A percentile compares a stretch with the other conserved stretches of the same genome.
Evolutionary conservation across 305 asterid species (phyloP).

Genomic region (Withania somnifera): DNA sequence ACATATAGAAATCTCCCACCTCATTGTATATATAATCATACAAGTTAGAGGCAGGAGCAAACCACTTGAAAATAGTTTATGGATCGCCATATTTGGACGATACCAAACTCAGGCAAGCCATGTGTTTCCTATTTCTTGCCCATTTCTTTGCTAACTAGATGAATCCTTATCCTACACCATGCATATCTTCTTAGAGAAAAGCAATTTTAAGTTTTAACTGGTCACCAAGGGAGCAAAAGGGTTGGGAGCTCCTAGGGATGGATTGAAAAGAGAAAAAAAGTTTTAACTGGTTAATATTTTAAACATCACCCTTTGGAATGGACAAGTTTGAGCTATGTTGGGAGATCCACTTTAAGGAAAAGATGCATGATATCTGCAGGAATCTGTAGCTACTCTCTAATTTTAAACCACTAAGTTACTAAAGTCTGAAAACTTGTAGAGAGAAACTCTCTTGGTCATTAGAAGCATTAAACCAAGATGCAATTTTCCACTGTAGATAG

Average conservation of each 20-base stretch:
- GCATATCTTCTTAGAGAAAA: neutral
- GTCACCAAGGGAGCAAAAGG: too few relatives aligned
- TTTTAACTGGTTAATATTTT: too few relatives aligned
- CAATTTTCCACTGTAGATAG: neutral
- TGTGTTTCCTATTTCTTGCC: neutral
- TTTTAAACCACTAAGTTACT: neutral
- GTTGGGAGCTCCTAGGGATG: too few relatives aligned
- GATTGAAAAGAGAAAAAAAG: too few relatives aligned
- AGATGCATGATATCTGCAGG: neutral
- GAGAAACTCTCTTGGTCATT: neutral
- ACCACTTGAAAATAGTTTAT: neutral
- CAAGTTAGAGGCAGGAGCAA: too few relatives aligned
- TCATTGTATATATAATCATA: neutral
- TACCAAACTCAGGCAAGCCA: neutral
- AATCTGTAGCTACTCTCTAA: neutral
- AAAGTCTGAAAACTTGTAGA: neutral
- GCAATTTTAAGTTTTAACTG: neutral
- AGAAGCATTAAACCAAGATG: neutral
- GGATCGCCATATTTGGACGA: neutral
- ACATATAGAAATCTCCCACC: neutral
- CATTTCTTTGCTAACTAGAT: neutral
- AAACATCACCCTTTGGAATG: neutral
- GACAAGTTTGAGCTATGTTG: neutral
- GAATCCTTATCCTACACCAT: neutral
- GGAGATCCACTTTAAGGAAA: neutral